Base-by-base conservation (phyloP, 2,329 filamentous ascomycete genomes). In the Alternaria brassicicola region DNA sequence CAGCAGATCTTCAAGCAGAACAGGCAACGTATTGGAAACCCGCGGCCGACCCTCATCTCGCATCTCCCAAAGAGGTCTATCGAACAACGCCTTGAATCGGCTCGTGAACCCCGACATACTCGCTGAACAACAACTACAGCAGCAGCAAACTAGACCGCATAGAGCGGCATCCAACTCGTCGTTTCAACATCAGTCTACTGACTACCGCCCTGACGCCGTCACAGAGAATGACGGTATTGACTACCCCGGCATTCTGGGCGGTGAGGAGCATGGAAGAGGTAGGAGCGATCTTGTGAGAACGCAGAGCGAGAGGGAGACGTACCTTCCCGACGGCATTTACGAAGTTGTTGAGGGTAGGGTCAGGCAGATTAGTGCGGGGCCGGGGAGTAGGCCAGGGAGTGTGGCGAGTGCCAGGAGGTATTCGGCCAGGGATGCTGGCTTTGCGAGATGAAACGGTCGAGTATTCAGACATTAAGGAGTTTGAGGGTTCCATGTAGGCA, bases 261-360 rank as follows among this genome's bases (percentile, higher is more conserved):
- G 10, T 4, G 50, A 55, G 2, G 53, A 49, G 2, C 38, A 17
- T 3, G 48, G 48, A 1, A 57, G 42, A 26, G 31, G 28, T 2
- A 38, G 46, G 1, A 48, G 33, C 3, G 26, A 35, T 35, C 19
- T 41, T 17, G 35, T 35, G 15, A 35, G 42, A 8, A 38, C 21
- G 15, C 10, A 19, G 13, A 53, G 48, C n/a, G 54, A 41, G 15
- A 4, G 49, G 12, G 48, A 53, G 28, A 61, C 55, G 25, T 38
- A 58, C 4, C 33, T 58, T 2, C 54, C 55, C 1, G 58, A 61
- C 43, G 58, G 58, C 1, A 31, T 61, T 2, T 61, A 61, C 17
- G 45, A 61, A 25, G 50, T 61, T 28, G 39, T 53, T 12, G 49
- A 61, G 30, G 58, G 58, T 2, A 35, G 58, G 28, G 45, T 58